Base-by-base conservation (phyloP, 495 filamentous ascomycete species). In the Achaetomiella virescens region DNA sequence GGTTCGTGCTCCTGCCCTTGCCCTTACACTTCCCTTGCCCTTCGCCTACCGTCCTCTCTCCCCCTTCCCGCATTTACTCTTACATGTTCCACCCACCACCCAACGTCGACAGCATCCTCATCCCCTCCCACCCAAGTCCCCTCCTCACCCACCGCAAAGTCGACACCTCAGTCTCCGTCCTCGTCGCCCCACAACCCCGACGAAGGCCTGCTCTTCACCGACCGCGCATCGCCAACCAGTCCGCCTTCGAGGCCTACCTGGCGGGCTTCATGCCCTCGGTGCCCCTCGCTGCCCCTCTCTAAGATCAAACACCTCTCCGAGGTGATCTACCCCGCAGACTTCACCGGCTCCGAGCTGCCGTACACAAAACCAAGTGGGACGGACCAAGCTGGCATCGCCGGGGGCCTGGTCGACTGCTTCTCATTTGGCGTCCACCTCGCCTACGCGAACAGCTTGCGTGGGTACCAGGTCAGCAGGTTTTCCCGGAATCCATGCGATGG, bases 151-250 rank as follows among this genome's bases (percentile, higher is more conserved):
- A 6, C 1, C 18, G 54, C 24, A 14, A n/a, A 4, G 58, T 61
- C 25, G 52, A 52, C 53, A 36, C 18, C 6, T 29, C 25, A 7
- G 58, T 61, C 31, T 29, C 52, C 3, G 43, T 57, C 33, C 48
- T 61, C 18, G 58, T 56, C 11, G 33, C 48, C n/a, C 2, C 36
- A 61, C 36, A 56, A 22, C 17, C 0, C 12, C 14, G 24, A 40
- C n/a, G 53, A 61, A n/a, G 47, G 53, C 4, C 42, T 61, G 1
- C 43, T 61, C 14, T 61, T 56, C 53, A 61, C 53, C 48, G 58
- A 61, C 48, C 52, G 0, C 58, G 53, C 6, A 35, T 60, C 0
- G 22, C 36, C 10, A 24, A 60, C 52, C 29, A 60, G 15, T 38
- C 58, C 14, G 52, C 27, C 36, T 56, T 60, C 58, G 55, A 60